These are phyloP conservation scores for Cordyceps pruinosa DNA, from an alignment of 2,329 filamentous ascomycete species.

Conservation along the genomic window DNA sequence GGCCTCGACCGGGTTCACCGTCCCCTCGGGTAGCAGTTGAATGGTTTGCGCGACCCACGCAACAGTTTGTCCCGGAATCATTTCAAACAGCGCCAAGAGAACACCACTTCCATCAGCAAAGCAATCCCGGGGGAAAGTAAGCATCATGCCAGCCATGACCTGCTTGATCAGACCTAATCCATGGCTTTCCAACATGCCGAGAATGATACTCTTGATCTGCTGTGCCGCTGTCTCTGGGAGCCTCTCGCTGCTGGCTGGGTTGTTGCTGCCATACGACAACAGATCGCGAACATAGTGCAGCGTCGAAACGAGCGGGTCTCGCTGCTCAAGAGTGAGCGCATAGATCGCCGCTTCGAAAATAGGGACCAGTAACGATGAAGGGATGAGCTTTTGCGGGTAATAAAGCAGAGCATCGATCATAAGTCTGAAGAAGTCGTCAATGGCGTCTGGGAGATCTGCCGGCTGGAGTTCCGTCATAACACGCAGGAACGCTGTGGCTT, in stretches of 20 bases:
- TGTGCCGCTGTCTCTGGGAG: constrained; percentile 53
- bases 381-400: constrained; percentile 78
- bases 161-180: constrained; percentile 79
- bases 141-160: constrained; percentile 97
- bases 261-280: constrained; percentile 77
- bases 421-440: constrained; percentile 94
- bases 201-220: constrained; percentile 67
- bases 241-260: constrained; percentile 56
- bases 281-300: constrained; percentile 91
- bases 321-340: constrained; percentile 80
- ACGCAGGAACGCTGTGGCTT: constrained; percentile 81
- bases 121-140: constrained; percentile 91
- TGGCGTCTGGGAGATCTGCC: constrained; percentile 70
- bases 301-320: constrained; percentile 83
- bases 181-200: constrained; percentile 60
- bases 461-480: constrained; percentile 78
- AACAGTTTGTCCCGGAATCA: constrained; percentile 73
- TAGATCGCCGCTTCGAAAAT: constrained; percentile 85
- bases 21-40: constrained; percentile 73
- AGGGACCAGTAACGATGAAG: constrained; percentile 68
- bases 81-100: constrained; percentile 80
- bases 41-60: constrained; percentile 80
- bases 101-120: constrained; percentile 92
- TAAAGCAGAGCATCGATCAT: constrained; percentile 88
- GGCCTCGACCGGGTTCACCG: constrained; percentile 71